Conservation (phyloP, 2,329 filamentous ascomycete species). For the Pseudopyrenochaeta lycopersici region DNA sequence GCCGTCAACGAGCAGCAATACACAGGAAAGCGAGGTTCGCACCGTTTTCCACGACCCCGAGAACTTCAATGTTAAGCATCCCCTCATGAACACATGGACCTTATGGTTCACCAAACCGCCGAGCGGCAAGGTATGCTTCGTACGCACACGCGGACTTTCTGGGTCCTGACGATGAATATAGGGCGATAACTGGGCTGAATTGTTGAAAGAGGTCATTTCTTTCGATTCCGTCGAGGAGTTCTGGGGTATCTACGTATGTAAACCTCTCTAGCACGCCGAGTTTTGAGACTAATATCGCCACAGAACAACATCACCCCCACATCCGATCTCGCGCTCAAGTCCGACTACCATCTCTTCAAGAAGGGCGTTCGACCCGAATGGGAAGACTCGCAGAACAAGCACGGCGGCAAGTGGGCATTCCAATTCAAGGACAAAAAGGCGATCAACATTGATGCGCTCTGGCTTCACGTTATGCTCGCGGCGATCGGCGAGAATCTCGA, state of each 20-base stretch:
- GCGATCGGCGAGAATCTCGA: slow-evolving; percentile 98
- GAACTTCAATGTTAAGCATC: slow-evolving; percentile 99
- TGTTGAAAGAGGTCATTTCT: slow-evolving; percentile 97
- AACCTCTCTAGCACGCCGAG: not conserved
- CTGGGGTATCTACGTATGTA: slow-evolving; percentile 96
- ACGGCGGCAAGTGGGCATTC: slow-evolving; percentile 99
- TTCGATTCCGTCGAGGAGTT: slow-evolving; percentile 99
- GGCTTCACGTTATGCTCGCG: slow-evolving; percentile 95
- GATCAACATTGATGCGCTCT: slow-evolving; percentile 91
- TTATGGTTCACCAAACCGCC: slow-evolving; percentile 99
- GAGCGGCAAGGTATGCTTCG: slow-evolving; percentile 79
- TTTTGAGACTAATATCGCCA: slow-evolving; percentile 18
- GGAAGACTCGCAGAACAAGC: slow-evolving; percentile 99
- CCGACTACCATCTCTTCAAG: slow-evolving; percentile 99
- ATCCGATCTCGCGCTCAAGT: slow-evolving; percentile 95
- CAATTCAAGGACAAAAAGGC: slow-evolving; percentile 95
- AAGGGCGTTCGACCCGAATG: slow-evolving; percentile 95
- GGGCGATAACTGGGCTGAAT: slow-evolving; percentile 98
- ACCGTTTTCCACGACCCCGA: slow-evolving; percentile 98
- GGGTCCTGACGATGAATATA: slow-evolving; percentile 50
- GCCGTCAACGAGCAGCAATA: slow-evolving; percentile 52
- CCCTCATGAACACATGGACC: slow-evolving; percentile 96
- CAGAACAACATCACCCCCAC: slow-evolving; percentile 99
- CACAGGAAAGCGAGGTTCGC: slow-evolving; percentile 68
- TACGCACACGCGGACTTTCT: not conserved